These are phyloP conservation scores for Fomitopsis schrenkii DNA, from an alignment of 1,284 basidiomycete species.

Conservation along the genomic window DNA sequence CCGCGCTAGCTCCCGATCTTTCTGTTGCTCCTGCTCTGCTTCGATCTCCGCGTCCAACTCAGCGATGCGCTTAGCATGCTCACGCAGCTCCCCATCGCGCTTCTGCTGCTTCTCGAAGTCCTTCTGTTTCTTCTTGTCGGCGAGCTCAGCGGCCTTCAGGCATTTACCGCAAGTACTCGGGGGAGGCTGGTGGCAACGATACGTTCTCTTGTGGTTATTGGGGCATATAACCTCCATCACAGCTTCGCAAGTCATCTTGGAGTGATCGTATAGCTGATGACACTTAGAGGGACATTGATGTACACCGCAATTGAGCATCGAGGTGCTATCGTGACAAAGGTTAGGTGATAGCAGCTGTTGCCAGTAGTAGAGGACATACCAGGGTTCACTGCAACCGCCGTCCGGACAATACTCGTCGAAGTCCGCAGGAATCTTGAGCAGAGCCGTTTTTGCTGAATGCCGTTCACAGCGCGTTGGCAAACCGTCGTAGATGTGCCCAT, in stretches of 20 bases:
- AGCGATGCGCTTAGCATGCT: conserved; percentile 28
- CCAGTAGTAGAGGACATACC: conserved; percentile 32
- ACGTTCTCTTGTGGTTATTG: conserved; percentile 30
- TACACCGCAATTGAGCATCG: conserved; percentile 40
- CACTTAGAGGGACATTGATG: conserved; percentile 54
- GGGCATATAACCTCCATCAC: conserved; percentile 30
- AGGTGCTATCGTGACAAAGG: conserved; percentile 29
- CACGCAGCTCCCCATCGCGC: conserved; percentile 29
- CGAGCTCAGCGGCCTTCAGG: conserved; percentile 26
- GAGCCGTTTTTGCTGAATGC: conserved; percentile 39
- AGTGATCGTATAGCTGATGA: conserved; percentile 48
- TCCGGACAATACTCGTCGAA: conserved; percentile 54
- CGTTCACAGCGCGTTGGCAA: conserved; percentile 53
- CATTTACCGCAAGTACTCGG: conserved; percentile 30
- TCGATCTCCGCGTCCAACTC: conserved; percentile 30
- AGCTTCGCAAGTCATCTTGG: conserved; percentile 37
- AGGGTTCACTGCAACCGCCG: conserved; percentile 55
- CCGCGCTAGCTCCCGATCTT: conserved; percentile 26
- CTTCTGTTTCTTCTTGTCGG: conserved; percentile 25
- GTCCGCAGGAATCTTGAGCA: conserved; percentile 36
- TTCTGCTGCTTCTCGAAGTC: conserved; percentile 30
- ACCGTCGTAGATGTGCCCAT: conserved; percentile 50
- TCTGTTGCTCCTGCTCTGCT: conserved; percentile 10
- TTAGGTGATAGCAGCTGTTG: neutral
- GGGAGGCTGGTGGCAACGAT: conserved; percentile 30